phyloP scores from a whole-genome alignment of 2,329 filamentous ascomycete species.

The Xylaria arbuscula region DNA sequence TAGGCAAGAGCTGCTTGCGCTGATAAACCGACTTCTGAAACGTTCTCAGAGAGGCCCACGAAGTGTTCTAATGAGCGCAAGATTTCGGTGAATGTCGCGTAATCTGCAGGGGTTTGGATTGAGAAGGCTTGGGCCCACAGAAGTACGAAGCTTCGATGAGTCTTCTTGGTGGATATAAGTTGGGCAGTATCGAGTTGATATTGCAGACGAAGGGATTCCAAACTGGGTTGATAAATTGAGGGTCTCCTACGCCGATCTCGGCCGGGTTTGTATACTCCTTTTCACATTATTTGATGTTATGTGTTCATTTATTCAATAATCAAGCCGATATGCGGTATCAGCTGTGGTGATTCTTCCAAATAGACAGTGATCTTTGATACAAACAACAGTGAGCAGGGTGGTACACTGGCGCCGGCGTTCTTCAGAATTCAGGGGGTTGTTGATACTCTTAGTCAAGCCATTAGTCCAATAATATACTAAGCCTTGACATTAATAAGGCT shows the following conservation, averaged over 20 bases:
- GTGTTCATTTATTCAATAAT: constrained; percentile 3
- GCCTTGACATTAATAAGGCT: constrained; percentile 1
- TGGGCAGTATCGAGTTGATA: constrained; percentile 23
- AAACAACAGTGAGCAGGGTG: background rate
- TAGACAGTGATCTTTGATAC: background rate
- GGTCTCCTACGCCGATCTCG: constrained; percentile 27
- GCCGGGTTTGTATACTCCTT: constrained; percentile 8
- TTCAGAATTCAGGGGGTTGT: background rate
- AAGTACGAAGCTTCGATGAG: constrained; percentile 12
- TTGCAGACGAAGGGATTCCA: constrained; percentile 7
- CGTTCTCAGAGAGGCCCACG: constrained; percentile 5
- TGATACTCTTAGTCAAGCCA: background rate
- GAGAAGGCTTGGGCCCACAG: constrained; percentile 19
- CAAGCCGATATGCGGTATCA: background rate
- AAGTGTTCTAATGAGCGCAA: constrained; percentile 15
- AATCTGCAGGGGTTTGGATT: constrained; percentile 29
- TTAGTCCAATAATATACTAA: constrained; percentile 8
- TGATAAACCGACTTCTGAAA: constrained; percentile 3
- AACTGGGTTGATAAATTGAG: constrained; percentile 2
- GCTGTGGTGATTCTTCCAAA: background rate
- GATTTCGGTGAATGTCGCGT: constrained; percentile 34
- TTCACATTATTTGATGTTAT: background rate
- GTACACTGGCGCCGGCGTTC: background rate
- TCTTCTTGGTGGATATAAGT: constrained; percentile 26
- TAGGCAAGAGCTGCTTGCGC: constrained; percentile 16